Base-by-base conservation (phyloP, 139 green algal genomes). In the Auxenochlorella pyrenoidosa region DNA sequence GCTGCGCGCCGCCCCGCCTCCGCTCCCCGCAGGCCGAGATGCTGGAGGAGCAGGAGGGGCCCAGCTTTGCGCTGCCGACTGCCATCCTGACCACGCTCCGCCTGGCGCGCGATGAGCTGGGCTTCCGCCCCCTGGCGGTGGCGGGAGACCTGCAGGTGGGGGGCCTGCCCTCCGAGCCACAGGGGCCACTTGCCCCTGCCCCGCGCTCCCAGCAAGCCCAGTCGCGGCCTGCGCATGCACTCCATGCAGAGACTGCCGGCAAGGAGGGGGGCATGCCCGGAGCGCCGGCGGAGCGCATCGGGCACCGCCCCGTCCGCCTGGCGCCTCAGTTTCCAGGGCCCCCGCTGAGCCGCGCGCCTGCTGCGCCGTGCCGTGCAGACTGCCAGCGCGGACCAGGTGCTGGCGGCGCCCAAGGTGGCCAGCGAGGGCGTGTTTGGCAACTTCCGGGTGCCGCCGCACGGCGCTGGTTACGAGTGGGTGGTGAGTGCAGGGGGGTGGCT, bases 71-170 rank as follows among this genome's bases (percentile, higher is more conserved):
- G 32, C 66, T 71, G 54, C 60, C 86, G 28, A 41, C 77, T 3
- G 88, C 91, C 59, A 86, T 75, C 26, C 85, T 95, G 40, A 86
- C 80, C 73, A 65, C 92, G 75, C 84, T 97, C 79, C 88, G 94
- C 68, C 85, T 97, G 51, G 86, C 88, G 26, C 90, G 89, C 44
- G 94, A 96, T 18, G 94, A 97, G 83, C 87, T 97, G 59, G 94
- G 91, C 36, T 91, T 92, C 79, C 81, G 92, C 40, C 88, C 92
- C 28, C 77, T 96, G 10, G 85, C 90, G 36, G 80, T 96, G 44
- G 71, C 88, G 18, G 90, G 91, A 16, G 54, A 60, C 59, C 87
- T 93, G 66, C 81, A 75, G 58, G 65, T 72, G 70, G 22, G 79
- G 15, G 13, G 44, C 15, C 13, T 30, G 40, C n/a, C n/a, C n/a